Evolutionary conservation across 164 flowering plant species (phyloP).

Genomic region (Vitis cinerea): DNA sequence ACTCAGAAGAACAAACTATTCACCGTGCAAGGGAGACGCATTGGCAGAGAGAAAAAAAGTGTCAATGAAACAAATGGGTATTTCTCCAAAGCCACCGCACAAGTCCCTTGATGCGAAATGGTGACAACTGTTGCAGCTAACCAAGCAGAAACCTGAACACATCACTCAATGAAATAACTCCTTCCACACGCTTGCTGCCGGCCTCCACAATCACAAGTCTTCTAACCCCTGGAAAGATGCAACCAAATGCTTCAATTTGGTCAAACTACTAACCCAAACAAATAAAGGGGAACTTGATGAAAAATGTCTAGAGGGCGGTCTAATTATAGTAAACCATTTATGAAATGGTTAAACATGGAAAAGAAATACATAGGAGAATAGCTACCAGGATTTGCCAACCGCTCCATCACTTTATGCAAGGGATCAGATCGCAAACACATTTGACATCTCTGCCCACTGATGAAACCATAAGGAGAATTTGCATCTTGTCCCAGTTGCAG

Average conservation of each 20-base stretch:
- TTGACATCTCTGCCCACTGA: conserved; percentile 46
- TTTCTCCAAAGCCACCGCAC: conserved; percentile 7
- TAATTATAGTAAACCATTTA: too few species aligned
- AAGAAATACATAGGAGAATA: neutral
- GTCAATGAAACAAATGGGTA: neutral
- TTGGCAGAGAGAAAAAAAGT: too few species aligned
- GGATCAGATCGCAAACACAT: conserved; percentile 63
- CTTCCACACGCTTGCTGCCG: conserved; percentile 64
- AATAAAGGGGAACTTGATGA: neutral
- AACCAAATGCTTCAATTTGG: neutral
- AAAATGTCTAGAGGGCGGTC: too few species aligned
- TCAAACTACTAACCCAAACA: too few species aligned
- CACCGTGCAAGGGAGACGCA: conserved; percentile 1
- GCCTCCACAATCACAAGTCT: conserved; percentile 54
- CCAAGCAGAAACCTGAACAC: conserved; percentile 41
- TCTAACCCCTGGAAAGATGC: conserved; percentile 40
- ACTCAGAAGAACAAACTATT: conserved; percentile 8
- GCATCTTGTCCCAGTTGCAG: conserved; percentile 53
- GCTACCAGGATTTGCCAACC: conserved; percentile 55
- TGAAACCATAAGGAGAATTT: conserved; percentile 30
- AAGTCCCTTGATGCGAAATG: neutral
- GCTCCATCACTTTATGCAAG: conserved; percentile 58
- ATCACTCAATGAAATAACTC: conserved; percentile 52
- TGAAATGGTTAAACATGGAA: neutral
- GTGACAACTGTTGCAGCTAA: conserved; percentile 9